Conservation (phyloP, 345 rosid species). For the Syzygium grande region DNA sequence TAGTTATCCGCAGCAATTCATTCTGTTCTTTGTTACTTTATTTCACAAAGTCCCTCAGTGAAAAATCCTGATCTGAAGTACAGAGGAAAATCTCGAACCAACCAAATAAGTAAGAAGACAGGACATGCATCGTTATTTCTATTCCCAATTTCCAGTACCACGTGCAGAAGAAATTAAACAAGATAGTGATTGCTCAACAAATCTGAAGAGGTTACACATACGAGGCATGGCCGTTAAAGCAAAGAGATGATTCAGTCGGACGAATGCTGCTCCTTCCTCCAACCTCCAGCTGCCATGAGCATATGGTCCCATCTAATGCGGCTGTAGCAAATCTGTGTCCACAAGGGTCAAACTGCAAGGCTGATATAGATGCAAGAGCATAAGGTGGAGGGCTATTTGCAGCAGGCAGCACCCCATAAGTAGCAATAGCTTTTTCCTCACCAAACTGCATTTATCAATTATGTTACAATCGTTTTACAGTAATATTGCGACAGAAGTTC, state of each 20-base stretch:
- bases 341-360: constrained; percentile 72
- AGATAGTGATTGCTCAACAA: not conserved
- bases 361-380: constrained; percentile 82
- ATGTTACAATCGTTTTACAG: not conserved
- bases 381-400: constrained; percentile 82
- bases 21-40: not conserved
- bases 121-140: not conserved
- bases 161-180: not conserved
- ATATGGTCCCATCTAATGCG: constrained; percentile 85
- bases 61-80: not conserved
- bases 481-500: not conserved
- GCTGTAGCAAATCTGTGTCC: constrained; percentile 91
- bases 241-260: constrained; percentile 85
- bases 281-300: constrained; percentile 92
- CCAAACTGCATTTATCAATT: constrained; percentile 55
- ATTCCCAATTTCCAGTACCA: not conserved
- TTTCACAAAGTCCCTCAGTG: not conserved
- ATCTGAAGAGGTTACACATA: constrained; percentile 18
- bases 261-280: constrained; percentile 79
- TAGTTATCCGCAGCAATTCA: not conserved
- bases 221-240: constrained; percentile 81
- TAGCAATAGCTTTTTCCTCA: constrained; percentile 71
- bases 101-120: not conserved
- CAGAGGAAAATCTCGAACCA: not conserved
- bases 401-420: constrained; percentile 89